These are phyloP conservation scores for Astragalus membranaceus DNA, from an alignment of 306 rosid genomes.

Conservation along the genomic window DNA sequence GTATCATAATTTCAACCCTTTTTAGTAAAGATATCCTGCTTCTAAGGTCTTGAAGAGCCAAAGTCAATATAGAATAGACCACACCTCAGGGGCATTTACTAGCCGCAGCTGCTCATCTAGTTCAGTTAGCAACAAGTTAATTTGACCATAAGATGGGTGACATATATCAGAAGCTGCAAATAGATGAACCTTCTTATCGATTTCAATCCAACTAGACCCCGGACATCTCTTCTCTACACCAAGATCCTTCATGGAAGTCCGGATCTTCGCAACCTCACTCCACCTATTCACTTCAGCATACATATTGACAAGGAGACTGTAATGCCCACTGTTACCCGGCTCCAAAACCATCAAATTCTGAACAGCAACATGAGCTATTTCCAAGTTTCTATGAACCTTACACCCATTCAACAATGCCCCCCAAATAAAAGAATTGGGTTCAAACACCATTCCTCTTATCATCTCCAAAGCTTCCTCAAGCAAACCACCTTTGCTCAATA, in stretches of 20 bases:
- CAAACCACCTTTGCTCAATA: constrained; percentile 72
- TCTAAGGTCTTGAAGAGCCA: background rate
- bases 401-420: constrained; percentile 81
- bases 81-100: constrained; percentile 37
- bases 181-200: constrained; percentile 37
- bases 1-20: background rate
- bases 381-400: constrained; percentile 55
- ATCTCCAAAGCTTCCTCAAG: constrained; percentile 63
- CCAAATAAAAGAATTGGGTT: constrained; percentile 67
- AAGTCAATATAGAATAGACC: background rate
- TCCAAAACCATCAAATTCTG: constrained; percentile 50
- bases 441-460: constrained; percentile 45
- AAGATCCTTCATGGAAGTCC: constrained; percentile 53
- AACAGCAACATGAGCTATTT: constrained; percentile 47
- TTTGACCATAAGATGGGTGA: constrained; percentile 42
- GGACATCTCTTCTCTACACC: constrained; percentile 70
- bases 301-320: constrained; percentile 58
- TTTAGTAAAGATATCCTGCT: background rate
- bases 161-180: constrained; percentile 59
- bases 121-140: constrained; percentile 39
- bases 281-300: constrained; percentile 57
- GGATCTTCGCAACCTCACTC: constrained; percentile 53
- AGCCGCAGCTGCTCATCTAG: constrained; percentile 57
- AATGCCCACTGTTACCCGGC: constrained; percentile 60
- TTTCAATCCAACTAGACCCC: constrained; percentile 79